Percentiles rank a stretch among this genome's conserved stretches.
These are phyloP conservation scores for Agaricales sp. DNA, from an alignment of 1,284 basidiomycete genomes.

Conservation along the genomic window DNA sequence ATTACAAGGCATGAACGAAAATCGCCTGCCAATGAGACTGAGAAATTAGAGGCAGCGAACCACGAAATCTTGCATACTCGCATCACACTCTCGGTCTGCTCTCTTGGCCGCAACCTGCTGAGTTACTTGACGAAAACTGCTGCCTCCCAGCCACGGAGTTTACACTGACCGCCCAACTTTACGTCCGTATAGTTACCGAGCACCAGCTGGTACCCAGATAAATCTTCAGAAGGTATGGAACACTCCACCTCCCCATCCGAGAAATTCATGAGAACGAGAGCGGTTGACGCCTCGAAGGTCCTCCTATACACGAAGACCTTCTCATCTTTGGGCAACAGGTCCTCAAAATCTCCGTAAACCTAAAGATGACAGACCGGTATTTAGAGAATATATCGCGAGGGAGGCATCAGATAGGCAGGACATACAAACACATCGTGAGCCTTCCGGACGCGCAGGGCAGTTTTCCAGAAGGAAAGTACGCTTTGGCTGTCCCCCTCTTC, in stretches of 20 bases:
- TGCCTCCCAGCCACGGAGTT: neutral
- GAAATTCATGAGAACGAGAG: neutral
- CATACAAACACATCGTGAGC: slow-evolving; percentile 42
- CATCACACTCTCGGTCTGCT: no score
- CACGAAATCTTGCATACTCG: no score
- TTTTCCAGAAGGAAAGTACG: slow-evolving; percentile 52
- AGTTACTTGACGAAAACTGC: neutral
- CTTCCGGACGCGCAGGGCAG: slow-evolving; percentile 42
- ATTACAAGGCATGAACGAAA: no score
- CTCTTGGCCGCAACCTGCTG: no score
- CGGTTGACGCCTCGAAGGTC: neutral
- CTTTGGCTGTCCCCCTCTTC: slow-evolving; percentile 39
- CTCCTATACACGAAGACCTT: neutral
- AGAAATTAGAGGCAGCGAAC: no score
- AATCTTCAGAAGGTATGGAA: neutral
- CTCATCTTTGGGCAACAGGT: neutral
- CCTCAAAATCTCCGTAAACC: neutral
- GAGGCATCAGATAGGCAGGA: neutral
- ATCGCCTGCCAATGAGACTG: no score
- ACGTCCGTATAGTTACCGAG: neutral
- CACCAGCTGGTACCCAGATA: neutral
- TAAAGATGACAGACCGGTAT: neutral
- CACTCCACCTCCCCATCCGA: neutral
- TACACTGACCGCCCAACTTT: neutral
- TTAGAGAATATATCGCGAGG: no score